Evolutionary conservation across 2,329 filamentous ascomycete genomes (phyloP).

Genomic region (Calycina herbarum): DNA sequence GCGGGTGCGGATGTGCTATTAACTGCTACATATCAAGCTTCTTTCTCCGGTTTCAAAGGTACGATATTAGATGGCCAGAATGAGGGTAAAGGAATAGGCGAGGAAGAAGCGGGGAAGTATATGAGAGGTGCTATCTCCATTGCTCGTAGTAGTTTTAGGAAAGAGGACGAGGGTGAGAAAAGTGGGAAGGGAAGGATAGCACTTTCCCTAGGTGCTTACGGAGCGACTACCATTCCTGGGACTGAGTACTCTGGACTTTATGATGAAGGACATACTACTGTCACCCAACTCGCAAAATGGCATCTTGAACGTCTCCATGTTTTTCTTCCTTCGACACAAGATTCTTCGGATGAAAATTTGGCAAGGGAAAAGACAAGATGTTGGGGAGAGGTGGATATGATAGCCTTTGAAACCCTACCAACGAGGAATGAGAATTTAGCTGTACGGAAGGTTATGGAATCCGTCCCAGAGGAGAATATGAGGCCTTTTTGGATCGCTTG

Average conservation of each 20-base stretch:
- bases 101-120: slow-evolving; percentile 67
- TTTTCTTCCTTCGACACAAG: slow-evolving; percentile 41
- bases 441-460: slow-evolving; percentile 24
- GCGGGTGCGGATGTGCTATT: slow-evolving; percentile 63
- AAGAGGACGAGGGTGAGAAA: slow-evolving; percentile 40
- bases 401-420: slow-evolving; percentile 68
- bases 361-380: slow-evolving; percentile 15
- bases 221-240: slow-evolving; percentile 64
- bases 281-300: slow-evolving; percentile 52
- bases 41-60: slow-evolving; percentile 51
- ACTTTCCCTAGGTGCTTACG: slow-evolving; percentile 65
- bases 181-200: slow-evolving; percentile 45
- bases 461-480: not conserved
- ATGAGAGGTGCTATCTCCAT: slow-evolving; percentile 67
- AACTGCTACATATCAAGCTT: slow-evolving; percentile 68
- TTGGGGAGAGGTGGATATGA: slow-evolving; percentile 46
- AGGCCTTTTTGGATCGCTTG: slow-evolving; percentile 57
- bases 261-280: slow-evolving; percentile 47
- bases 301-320: slow-evolving; percentile 55
- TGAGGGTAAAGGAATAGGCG: not conserved
- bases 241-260: slow-evolving; percentile 67
- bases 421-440: slow-evolving; percentile 61
- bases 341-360: not conserved
- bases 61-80: not conserved
- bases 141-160: slow-evolving; percentile 60